Conservation (phyloP, 2,329 filamentous ascomycete genomes). For the Pleoardoris graminearum region DNA sequence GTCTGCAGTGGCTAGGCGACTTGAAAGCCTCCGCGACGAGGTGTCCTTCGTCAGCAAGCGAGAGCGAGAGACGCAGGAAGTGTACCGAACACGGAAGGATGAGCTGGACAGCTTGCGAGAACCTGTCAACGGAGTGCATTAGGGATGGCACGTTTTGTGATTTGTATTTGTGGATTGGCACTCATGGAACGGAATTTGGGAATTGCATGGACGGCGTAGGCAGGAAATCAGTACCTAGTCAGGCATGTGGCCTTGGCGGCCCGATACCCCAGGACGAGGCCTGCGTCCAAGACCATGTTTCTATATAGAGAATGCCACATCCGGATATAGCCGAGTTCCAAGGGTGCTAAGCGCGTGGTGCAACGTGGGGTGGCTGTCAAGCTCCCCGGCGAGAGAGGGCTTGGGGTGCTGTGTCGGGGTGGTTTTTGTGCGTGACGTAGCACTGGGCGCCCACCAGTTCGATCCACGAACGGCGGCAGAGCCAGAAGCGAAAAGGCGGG, state of each 20-base stretch:
- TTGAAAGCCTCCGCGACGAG: slow-evolving; percentile 79
- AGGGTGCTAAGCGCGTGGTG: not conserved
- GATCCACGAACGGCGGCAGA: not conserved
- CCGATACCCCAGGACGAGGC: not conserved
- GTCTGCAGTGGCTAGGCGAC: slow-evolving; percentile 69
- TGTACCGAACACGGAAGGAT: slow-evolving; percentile 74
- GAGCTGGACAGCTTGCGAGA: slow-evolving; percentile 68
- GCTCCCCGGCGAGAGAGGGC: not conserved
- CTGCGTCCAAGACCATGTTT: not conserved
- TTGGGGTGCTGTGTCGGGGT: slow-evolving; percentile 3
- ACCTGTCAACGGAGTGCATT: slow-evolving; percentile 44
- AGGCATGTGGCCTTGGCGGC: not conserved
- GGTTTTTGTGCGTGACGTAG: slow-evolving; percentile 4
- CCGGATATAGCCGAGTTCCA: not conserved
- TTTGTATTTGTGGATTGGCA: not conserved
- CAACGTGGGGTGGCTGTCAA: slow-evolving; percentile 8
- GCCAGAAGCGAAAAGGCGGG: not conserved
- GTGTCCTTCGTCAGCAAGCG: slow-evolving; percentile 77
- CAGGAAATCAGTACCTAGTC: not conserved
- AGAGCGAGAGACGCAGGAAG: slow-evolving; percentile 88
- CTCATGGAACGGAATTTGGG: not conserved
- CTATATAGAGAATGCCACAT: not conserved
- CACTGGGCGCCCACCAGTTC: not conserved
- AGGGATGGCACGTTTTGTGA: slow-evolving; percentile 10
- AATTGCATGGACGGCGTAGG: not conserved